Evolutionary conservation across 148 eudicot genomes (phyloP), one percentile per base, ranked within the genome.

Genomic region (Bassia scoparia): DNA sequence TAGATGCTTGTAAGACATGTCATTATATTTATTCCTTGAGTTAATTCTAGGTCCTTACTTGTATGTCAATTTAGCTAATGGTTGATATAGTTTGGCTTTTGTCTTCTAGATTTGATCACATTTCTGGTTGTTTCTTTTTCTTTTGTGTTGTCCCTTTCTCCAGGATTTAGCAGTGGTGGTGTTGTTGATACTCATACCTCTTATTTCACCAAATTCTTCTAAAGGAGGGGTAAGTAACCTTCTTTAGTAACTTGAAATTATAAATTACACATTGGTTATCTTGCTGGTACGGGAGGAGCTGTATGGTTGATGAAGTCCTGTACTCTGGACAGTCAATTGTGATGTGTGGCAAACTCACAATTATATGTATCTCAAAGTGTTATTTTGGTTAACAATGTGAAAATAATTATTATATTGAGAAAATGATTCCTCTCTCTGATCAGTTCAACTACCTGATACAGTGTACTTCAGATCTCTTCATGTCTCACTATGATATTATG

Each of bases 81-180:
- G 56, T 21, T 53, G 23, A 46, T 66, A 58, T 33, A 31, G 23
- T 23, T 70, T 33, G 26, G 26, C 31, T 43, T 71, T 15, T 59
- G 46, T 38, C 26, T 37, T 20, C 63, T 14, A n/a, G n/a, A n/a
- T n/a, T n/a, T n/a, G 2, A 46, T 63, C n/a, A 52, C 46, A n/a
- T 26, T 27, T 61, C 33, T 68, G 33, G 30, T 74, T 38, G 44
- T 15, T n/a, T 82, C 21, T 53, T 31, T 70, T 23, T 67, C 67
- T 34, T 62, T 66, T 76, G 58, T 18, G n/a, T 20, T 68, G 58
- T 5, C 43, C 33, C 20, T 58, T 69, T 83, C 46, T 72, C 70
- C 92, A 95, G 99, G 99, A 95, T 86, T 68, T 95, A 81, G 99
- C 99, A 69, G 99, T 95, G 83, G 99, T 95, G 81, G 97, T 95